A percentile compares a stretch with the other conserved stretches of the same genome.
phyloP scores from a whole-genome alignment of 2,329 filamentous ascomycete species.

The Dactylella cylindrospora region DNA sequence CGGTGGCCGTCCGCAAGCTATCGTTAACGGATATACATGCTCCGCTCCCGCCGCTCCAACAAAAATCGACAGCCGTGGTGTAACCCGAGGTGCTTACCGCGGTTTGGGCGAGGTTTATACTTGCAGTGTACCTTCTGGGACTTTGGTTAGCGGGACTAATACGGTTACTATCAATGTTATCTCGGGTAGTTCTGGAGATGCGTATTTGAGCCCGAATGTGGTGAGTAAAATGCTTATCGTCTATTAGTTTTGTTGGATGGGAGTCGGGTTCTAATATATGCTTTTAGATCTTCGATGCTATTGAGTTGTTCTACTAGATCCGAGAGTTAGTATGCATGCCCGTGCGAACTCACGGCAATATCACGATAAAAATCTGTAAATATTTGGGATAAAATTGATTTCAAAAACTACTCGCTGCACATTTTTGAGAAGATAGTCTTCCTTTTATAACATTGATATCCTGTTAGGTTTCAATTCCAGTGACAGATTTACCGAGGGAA shows the following conservation, averaged over 20 bases:
- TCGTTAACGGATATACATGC: constrained; percentile 56
- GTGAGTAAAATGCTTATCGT: constrained; percentile 23
- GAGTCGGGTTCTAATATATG: neutral
- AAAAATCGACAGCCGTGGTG: constrained; percentile 66
- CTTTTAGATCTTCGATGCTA: constrained; percentile 16
- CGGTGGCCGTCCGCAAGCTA: constrained; percentile 61
- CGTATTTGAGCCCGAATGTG: constrained; percentile 61
- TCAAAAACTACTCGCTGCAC: no score
- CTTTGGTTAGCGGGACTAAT: constrained; percentile 61
- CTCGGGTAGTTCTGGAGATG: constrained; percentile 61
- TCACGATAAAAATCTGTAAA: no score
- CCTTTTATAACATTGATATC: no score
- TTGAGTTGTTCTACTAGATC: constrained; percentile 21
- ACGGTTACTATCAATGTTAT: constrained; percentile 63
- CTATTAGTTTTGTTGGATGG: constrained; percentile 5
- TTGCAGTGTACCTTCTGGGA: constrained; percentile 62
- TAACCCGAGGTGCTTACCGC: constrained; percentile 66
- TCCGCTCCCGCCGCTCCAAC: constrained; percentile 59
- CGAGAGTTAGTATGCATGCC: no score
- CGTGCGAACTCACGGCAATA: no score
- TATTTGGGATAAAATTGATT: no score
- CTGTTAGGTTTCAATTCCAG: no score
- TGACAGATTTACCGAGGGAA: no score
- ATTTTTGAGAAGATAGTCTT: no score
- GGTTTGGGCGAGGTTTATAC: constrained; percentile 67